A percentile compares a stretch with the other conserved stretches of the same genome.
These are phyloP conservation scores for Fusarium palustre DNA, from an alignment of 2,329 filamentous ascomycete genomes.

Conservation along the genomic window DNA sequence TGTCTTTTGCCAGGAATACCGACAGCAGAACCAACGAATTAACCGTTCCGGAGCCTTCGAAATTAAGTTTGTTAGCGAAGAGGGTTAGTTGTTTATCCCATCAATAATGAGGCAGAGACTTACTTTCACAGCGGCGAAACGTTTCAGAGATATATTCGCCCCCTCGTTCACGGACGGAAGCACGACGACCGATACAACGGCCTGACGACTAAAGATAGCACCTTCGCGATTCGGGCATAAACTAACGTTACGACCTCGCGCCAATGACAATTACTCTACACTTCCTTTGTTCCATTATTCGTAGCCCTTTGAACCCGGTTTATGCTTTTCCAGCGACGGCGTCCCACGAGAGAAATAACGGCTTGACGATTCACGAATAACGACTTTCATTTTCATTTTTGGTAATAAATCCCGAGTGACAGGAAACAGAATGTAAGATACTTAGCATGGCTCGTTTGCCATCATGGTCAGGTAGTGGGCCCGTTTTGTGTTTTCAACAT, in stretches of 20 bases:
- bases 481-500: constrained; percentile 15
- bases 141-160: constrained; percentile 58
- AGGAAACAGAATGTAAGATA: constrained; percentile 46
- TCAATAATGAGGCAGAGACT: constrained; percentile 3
- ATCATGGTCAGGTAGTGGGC: constrained; percentile 27
- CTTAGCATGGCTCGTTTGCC: constrained; percentile 18
- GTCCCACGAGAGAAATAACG: constrained; percentile 24
- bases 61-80: constrained; percentile 60
- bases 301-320: constrained; percentile 33
- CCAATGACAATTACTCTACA: neutral
- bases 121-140: constrained; percentile 41
- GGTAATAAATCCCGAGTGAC: constrained; percentile 21
- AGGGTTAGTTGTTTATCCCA: constrained; percentile 48
- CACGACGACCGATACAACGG: constrained; percentile 29
- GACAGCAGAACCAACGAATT: constrained; percentile 63
- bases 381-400: constrained; percentile 36
- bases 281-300: constrained; percentile 16
- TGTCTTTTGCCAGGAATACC: constrained; percentile 69
- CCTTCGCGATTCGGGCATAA: neutral
- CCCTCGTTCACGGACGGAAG: constrained; percentile 36
- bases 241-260: neutral
- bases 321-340: constrained; percentile 36
- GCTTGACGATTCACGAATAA: constrained; percentile 45
- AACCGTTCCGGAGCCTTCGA: constrained; percentile 63
- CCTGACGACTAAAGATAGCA: constrained; percentile 16